A percentile compares a stretch with the other conserved stretches of the same genome.
These are phyloP conservation scores for Alternaria gaisen DNA, from an alignment of 2,329 filamentous ascomycete genomes.

Conservation along the genomic window DNA sequence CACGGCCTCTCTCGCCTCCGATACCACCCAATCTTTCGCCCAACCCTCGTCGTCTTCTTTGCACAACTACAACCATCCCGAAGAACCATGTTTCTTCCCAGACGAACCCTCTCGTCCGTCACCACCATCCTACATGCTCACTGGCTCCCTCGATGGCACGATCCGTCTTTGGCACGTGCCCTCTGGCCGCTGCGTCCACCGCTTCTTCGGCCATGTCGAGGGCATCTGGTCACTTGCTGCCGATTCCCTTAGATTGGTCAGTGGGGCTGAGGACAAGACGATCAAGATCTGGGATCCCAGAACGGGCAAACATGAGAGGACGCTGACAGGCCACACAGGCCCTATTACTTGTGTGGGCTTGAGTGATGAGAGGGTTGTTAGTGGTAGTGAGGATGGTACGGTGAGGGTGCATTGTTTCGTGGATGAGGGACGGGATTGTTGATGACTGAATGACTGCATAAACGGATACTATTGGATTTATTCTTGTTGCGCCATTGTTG, in stretches of 20 bases:
- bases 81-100: conserved; percentile 62
- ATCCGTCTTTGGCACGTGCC: conserved; percentile 92
- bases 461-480: neutral
- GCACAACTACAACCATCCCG: neutral
- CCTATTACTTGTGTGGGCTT: conserved; percentile 93
- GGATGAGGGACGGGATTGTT: neutral
- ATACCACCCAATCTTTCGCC: conserved; percentile 20
- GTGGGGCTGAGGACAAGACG: conserved; percentile 90
- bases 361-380: conserved; percentile 88
- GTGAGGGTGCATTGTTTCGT: conserved; percentile 69
- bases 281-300: conserved; percentile 96
- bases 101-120: conserved; percentile 70
- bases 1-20: conserved; percentile 47
- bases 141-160: conserved; percentile 88
- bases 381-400: conserved; percentile 92
- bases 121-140: conserved; percentile 91
- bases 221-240: conserved; percentile 93
- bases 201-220: conserved; percentile 96
- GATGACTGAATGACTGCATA: neutral
- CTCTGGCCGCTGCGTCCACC: conserved; percentile 82
- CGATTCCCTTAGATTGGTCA: conserved; percentile 87
- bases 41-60: conserved; percentile 19
- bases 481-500: neutral
- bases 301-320: conserved; percentile 89
- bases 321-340: conserved; percentile 87